Percentiles rank a stretch among this genome's conserved stretches.
Conservation (phyloP, 306 rosid species). For the Castanea mollissima region DNA sequence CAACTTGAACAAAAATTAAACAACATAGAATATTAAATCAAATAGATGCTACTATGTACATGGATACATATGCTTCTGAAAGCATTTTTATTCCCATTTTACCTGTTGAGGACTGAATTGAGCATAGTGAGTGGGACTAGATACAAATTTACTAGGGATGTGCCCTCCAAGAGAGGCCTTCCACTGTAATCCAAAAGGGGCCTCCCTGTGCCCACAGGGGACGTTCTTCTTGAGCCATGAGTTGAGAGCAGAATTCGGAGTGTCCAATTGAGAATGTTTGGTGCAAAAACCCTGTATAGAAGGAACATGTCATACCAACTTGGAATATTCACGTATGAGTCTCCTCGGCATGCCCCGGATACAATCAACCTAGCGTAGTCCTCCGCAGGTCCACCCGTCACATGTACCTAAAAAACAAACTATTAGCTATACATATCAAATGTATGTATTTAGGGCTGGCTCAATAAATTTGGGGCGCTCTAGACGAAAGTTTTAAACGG, state of each 20-base stretch:
- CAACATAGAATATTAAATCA: not conserved
- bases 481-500: too few species aligned
- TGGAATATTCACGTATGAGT: slow-evolving; percentile 64
- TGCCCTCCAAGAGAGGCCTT: slow-evolving; percentile 40
- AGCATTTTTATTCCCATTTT: slow-evolving; percentile 36
- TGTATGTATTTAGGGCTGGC: not conserved
- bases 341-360: slow-evolving; percentile 74
- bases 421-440: not conserved
- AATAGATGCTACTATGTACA: not conserved
- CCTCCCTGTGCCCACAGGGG: slow-evolving; percentile 65
- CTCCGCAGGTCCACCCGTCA: slow-evolving; percentile 55
- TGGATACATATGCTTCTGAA: too few species aligned
- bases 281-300: slow-evolving; percentile 65
- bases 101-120: slow-evolving; percentile 37
- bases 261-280: slow-evolving; percentile 68
- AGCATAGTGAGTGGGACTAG: slow-evolving; percentile 30
- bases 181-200: slow-evolving; percentile 27
- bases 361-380: slow-evolving; percentile 78
- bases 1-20: not conserved
- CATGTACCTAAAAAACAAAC: slow-evolving; percentile 43
- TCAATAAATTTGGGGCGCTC: too few species aligned
- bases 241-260: slow-evolving; percentile 55
- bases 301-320: slow-evolving; percentile 81
- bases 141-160: slow-evolving; percentile 33
- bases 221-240: slow-evolving; percentile 38